Evolutionary conservation across 306 rosid genomes (phyloP).

Genomic region (Cotoneaster glaucophyllus): DNA sequence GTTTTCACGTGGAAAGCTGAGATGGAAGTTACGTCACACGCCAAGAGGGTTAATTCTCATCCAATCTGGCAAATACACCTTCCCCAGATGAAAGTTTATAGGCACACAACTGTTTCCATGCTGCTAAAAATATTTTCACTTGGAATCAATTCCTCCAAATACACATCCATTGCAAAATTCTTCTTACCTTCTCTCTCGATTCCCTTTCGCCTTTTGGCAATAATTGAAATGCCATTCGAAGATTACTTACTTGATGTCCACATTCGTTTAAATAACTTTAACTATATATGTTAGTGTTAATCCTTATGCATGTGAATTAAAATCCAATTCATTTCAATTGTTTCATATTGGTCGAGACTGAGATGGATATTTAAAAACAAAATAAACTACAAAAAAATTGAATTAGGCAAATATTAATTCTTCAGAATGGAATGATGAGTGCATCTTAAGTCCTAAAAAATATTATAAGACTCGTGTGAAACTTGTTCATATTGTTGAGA

Average conservation of each 20-base stretch:
- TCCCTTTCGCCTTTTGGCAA: slow-evolving; percentile 30
- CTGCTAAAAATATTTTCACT: background rate
- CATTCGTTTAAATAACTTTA: background rate
- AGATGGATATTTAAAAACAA: no score
- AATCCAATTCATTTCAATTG: background rate
- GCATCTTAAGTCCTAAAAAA: no score
- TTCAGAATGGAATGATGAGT: no score
- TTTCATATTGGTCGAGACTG: background rate
- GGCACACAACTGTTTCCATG: background rate
- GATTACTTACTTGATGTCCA: slow-evolving; percentile 49
- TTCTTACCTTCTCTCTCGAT: slow-evolving; percentile 26
- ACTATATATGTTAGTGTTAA: background rate
- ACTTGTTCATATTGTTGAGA: no score
- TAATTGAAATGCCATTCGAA: slow-evolving; percentile 83
- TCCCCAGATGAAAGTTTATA: slow-evolving; percentile 27
- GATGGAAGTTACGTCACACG: slow-evolving; percentile 9
- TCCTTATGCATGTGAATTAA: background rate
- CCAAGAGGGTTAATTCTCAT: background rate
- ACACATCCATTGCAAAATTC: slow-evolving; percentile 42
- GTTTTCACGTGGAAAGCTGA: slow-evolving; percentile 21
- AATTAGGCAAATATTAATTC: no score
- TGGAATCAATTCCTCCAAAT: slow-evolving; percentile 47
- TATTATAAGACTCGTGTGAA: no score
- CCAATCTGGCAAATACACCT: slow-evolving; percentile 40
- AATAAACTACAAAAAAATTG: no score